These are phyloP conservation scores for Arctostaphylos glauca DNA, from an alignment of 148 eudicot species.

Conservation along the genomic window DNA sequence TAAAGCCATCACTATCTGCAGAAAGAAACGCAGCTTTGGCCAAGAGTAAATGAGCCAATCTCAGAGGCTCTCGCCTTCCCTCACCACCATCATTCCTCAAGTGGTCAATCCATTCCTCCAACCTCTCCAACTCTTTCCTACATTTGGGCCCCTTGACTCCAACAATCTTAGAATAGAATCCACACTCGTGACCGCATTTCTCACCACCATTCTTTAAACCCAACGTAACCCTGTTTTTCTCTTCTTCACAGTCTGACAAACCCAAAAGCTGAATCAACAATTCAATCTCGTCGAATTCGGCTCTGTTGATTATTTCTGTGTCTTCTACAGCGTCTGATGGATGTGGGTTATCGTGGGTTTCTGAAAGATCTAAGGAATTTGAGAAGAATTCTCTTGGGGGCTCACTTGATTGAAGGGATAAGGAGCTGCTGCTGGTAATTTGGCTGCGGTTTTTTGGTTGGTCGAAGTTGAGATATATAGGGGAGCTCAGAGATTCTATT, in stretches of 20 bases:
- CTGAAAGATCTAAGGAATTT: conserved; percentile 43
- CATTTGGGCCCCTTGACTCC: conserved; percentile 75
- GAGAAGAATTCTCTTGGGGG: conserved; percentile 61
- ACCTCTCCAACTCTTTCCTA: conserved; percentile 57
- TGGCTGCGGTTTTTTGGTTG: conserved; percentile 23
- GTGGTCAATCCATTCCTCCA: conserved; percentile 73
- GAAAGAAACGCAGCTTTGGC: conserved; percentile 57
- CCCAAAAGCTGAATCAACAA: conserved; percentile 56
- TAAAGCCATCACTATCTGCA: conserved; percentile 33
- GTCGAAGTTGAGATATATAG: conserved; percentile 44
- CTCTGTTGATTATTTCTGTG: conserved; percentile 11
- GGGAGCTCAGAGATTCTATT: conserved; percentile 53
- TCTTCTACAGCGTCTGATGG: conserved; percentile 23
- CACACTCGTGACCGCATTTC: conserved; percentile 44
- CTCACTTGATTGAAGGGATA: conserved; percentile 46
- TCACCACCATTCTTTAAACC: conserved; percentile 11
- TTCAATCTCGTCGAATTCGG: conserved; percentile 47
- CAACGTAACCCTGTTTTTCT: not conserved
- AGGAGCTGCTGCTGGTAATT: conserved; percentile 14
- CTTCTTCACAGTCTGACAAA: conserved; percentile 35
- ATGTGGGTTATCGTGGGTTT: conserved; percentile 36
- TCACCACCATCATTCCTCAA: conserved; percentile 29
- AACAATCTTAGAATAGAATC: conserved; percentile 66
- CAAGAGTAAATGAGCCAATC: conserved; percentile 75
- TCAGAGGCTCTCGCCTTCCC: conserved; percentile 52